These are phyloP conservation scores for Dendrocalamus sinicus DNA, from an alignment of 176 grass and related monocot species.

Conservation along the genomic window DNA sequence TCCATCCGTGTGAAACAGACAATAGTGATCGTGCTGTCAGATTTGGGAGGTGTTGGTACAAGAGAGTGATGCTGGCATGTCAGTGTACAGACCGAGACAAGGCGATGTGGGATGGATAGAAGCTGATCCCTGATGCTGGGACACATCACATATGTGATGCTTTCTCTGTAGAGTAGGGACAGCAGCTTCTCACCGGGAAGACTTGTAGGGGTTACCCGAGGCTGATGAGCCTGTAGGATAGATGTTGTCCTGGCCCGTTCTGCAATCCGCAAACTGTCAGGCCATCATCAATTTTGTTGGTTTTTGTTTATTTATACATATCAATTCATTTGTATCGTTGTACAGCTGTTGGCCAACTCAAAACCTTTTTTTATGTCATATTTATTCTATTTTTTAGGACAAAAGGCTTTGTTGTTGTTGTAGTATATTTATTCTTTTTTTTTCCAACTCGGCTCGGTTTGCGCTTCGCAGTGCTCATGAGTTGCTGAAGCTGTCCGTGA, in stretches of 20 bases:
- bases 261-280: slow-evolving; percentile 24
- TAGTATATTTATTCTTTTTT: slow-evolving; percentile 21
- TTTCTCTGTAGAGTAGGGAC: background rate
- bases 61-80: background rate
- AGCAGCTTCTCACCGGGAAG: background rate
- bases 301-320: slow-evolving; percentile 44
- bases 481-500: background rate
- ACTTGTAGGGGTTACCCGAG: slow-evolving; percentile 23
- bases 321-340: slow-evolving; percentile 55
- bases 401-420: no score
- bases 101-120: background rate
- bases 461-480: background rate
- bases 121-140: background rate
- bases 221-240: slow-evolving; percentile 36
- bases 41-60: background rate
- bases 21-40: background rate
- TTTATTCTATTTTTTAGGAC: slow-evolving; percentile 20
- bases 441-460: no score
- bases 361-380: slow-evolving; percentile 12
- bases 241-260: background rate
- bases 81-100: slow-evolving; percentile 37
- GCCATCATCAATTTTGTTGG: slow-evolving; percentile 11
- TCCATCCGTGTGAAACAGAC: background rate
- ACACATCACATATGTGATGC: background rate
- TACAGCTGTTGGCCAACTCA: slow-evolving; percentile 46